A percentile compares a stretch with the other conserved stretches of the same genome.
Conservation (phyloP, 768 basidiomycete species). For the Lactarius hatsudake region DNA sequence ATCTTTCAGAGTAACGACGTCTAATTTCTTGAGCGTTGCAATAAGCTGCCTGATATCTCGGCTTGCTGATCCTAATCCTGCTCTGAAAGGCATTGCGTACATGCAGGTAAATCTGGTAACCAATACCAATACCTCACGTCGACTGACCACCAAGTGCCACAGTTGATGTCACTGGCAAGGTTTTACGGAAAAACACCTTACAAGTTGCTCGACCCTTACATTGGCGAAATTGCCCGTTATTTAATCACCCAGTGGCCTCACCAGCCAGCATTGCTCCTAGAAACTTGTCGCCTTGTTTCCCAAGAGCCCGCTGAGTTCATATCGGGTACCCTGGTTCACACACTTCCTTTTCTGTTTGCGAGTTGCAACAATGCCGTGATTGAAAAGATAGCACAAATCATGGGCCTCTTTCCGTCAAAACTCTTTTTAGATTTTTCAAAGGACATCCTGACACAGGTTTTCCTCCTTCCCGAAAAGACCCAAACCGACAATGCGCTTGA, state of each 20-base stretch:
- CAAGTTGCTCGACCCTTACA: slow-evolving; percentile 64
- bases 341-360: slow-evolving; percentile 69
- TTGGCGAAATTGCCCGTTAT: slow-evolving; percentile 63
- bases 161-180: slow-evolving; percentile 62
- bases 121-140: slow-evolving; percentile 1
- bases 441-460: slow-evolving; percentile 63
- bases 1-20: slow-evolving; percentile 43
- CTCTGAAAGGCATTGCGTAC: slow-evolving; percentile 65
- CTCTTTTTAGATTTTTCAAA: slow-evolving; percentile 58
- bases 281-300: slow-evolving; percentile 67
- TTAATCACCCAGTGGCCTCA: slow-evolving; percentile 56
- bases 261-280: slow-evolving; percentile 57
- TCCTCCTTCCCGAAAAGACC: slow-evolving; percentile 53
- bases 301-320: slow-evolving; percentile 60
- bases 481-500: slow-evolving; percentile 57
- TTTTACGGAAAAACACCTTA: slow-evolving; percentile 61
- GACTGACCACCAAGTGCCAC: slow-evolving; percentile 19
- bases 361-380: slow-evolving; percentile 57
- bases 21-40: slow-evolving; percentile 54
- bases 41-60: slow-evolving; percentile 63
- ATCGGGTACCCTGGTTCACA: slow-evolving; percentile 56
- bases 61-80: slow-evolving; percentile 63
- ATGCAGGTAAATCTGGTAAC: slow-evolving; percentile 50
- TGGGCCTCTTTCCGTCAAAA: slow-evolving; percentile 43
- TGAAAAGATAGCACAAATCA: slow-evolving; percentile 54